These are phyloP conservation scores for Flaveria bidentis DNA, from an alignment of 129 eudicot species.

Conservation along the genomic window DNA sequence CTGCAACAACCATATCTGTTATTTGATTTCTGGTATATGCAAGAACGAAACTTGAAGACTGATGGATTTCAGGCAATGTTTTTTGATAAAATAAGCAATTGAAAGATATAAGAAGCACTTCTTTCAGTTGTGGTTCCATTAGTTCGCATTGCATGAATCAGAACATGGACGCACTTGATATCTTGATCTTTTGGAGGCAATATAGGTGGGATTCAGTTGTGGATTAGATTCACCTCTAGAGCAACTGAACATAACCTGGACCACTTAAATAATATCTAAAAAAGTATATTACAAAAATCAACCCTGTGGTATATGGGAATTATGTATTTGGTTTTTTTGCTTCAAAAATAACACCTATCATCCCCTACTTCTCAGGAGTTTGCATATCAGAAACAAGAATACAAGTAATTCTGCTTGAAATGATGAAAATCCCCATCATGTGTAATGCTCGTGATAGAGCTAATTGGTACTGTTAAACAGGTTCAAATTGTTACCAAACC, in stretches of 20 bases:
- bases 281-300: background rate
- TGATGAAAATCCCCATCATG: background rate
- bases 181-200: background rate
- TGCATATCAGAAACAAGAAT: background rate
- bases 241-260: background rate
- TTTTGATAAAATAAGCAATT: background rate
- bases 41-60: background rate
- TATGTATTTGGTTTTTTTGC: background rate
- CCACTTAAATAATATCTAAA: background rate
- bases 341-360: background rate
- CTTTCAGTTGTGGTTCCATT: background rate
- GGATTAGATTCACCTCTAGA: background rate
- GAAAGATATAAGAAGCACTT: background rate
- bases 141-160: background rate
- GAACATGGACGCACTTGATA: background rate
- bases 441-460: background rate
- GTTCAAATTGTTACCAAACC: background rate
- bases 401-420: background rate
- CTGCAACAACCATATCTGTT: conserved; percentile 45
- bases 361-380: background rate
- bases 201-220: background rate
- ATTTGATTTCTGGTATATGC: conserved; percentile 14
- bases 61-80: no score
- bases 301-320: background rate
- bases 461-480: background rate